These are phyloP conservation scores for Aschersonia sp. DNA, from an alignment of 2,329 filamentous ascomycete genomes.

Conservation along the genomic window DNA sequence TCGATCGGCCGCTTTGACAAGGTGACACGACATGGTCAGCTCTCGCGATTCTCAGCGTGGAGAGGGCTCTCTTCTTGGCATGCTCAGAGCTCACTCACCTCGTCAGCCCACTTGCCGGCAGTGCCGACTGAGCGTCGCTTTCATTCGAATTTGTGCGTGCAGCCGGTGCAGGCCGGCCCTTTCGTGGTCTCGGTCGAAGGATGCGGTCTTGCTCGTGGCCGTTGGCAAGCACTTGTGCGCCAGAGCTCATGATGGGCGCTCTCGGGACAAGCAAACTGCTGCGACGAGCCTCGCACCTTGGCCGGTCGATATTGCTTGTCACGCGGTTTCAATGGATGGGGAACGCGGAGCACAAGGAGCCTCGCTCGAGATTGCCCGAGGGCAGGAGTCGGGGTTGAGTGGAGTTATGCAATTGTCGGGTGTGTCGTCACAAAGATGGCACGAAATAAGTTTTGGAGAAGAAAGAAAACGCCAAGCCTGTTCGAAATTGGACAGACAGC, in stretches of 20 bases:
- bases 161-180: conserved; percentile 31
- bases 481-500: too few relatives aligned
- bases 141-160: conserved; percentile 21
- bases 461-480: too few relatives aligned
- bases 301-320: too few relatives aligned
- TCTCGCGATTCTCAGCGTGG: not conserved
- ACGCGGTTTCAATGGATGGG: too few relatives aligned
- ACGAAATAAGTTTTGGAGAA: too few relatives aligned
- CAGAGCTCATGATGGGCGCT: conserved; percentile 11
- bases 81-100: conserved; percentile 19
- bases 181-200: conserved; percentile 33
- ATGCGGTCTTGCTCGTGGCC: conserved; percentile 23
- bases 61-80: not conserved
- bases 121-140: conserved; percentile 18
- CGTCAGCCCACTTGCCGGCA: conserved; percentile 24
- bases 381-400: too few relatives aligned
- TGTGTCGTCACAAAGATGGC: too few relatives aligned
- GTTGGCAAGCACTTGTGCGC: conserved; percentile 13
- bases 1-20: conserved; percentile 55
- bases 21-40: not conserved
- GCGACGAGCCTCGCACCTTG: too few relatives aligned
- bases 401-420: too few relatives aligned
- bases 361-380: too few relatives aligned
- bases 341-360: too few relatives aligned
- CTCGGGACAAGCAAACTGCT: not conserved